Percentiles rank a stretch among this genome's conserved stretches.
Conservation (phyloP, 148 eudicot genomes). For the Vaccinium myrtillus region DNA sequence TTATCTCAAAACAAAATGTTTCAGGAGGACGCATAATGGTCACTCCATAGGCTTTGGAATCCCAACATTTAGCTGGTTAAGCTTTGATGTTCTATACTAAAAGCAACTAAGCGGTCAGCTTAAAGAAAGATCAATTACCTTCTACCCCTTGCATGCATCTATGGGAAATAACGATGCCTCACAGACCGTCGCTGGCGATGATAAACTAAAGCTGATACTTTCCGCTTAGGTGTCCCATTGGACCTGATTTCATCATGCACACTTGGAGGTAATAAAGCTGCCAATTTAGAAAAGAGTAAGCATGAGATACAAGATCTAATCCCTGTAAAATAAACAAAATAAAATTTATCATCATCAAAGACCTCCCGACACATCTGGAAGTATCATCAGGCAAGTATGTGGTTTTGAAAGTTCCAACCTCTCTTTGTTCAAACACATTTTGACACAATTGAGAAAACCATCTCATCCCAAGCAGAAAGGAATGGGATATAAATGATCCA, state of each 20-base stretch:
- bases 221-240: constrained; percentile 38
- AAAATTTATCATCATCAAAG: background rate
- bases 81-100: background rate
- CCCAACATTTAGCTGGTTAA: background rate
- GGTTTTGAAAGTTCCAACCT: background rate
- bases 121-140: constrained; percentile 15
- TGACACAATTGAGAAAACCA: background rate
- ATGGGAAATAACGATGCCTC: constrained; percentile 53
- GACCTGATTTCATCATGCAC: constrained; percentile 36
- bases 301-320: background rate
- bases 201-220: constrained; percentile 49
- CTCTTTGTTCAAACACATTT: background rate
- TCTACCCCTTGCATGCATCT: constrained; percentile 57
- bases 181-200: constrained; percentile 65
- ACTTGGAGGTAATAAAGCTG: constrained; percentile 33
- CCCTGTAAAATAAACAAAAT: background rate
- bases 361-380: background rate
- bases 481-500: constrained; percentile 1
- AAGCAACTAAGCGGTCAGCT: background rate
- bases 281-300: constrained; percentile 14
- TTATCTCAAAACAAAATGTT: background rate
- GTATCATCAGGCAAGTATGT: background rate
- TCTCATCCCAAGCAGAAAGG: background rate
- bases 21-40: background rate
- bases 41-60: background rate